Base-by-base conservation (phyloP, 805 yeast species). In the Nakazawaea molendinolei region DNA sequence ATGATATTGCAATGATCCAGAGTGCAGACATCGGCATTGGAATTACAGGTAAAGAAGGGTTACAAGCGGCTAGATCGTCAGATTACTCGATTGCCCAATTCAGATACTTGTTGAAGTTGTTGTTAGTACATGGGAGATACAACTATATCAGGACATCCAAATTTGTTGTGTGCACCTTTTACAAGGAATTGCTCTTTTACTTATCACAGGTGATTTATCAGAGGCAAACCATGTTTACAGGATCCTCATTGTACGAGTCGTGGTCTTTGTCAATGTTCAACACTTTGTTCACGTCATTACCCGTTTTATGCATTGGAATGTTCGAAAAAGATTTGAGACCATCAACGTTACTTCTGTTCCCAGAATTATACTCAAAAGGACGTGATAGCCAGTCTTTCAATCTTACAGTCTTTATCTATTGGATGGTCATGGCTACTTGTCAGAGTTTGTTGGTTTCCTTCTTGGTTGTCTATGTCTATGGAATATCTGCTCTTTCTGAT, bases 1-100 rank as follows among this genome's bases (percentile, higher is more conserved):
- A 92, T 54, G 99, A 92, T 58, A 89, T 92, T 53, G 97, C 99
- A 1, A 92, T 92, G 99, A 92, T 92, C 43, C 97, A 92, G 61
- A 82, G 94, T 51, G 99, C 99, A 0, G 97, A 92, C 58, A 86
- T 92, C 38, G 99, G 99, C 20, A 75, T 92, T 44, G 98, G 98
- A 20, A 92, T 92, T 36, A 89, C 97, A 1, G 99, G 98, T 24
- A 84, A 82, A 48, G 98, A 92, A 60, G 98, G 98, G 2, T 63
- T 92, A 28, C 98, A 92, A 52, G 98, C 98, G 0, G 95, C 98
- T 0, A 68, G 98, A 48, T 72, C 95, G 0, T 79, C 97, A 0
- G 99, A 92, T 58, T 92, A 86, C 52, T 80, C 97, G 1, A 83
- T 92, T 53, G 99, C 94, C 0, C 98, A 92, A 55, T 92, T 92